Evolutionary conservation across 176 grass and related monocot genomes (phyloP), one percentile per base, ranked within the genome.

Genomic region (Chloris gayana): DNA sequence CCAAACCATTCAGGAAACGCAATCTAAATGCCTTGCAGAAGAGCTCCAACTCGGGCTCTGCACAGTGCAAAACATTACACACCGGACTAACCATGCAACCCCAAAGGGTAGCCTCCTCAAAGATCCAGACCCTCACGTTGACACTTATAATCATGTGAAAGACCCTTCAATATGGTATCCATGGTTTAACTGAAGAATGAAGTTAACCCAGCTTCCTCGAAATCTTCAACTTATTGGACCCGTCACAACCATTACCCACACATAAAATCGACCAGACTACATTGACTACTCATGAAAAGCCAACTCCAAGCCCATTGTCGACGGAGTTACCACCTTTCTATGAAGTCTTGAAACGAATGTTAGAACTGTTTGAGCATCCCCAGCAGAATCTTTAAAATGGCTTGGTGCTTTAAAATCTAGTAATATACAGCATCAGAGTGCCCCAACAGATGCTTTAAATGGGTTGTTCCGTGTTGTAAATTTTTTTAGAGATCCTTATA

Each of bases 1-100:
- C 78, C 88, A 89, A 73, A 89, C 68, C 11, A 73, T 73, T 78
- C 88, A 86, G 78, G 68, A 89, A 89, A 81, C 50, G 50, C 60
- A 25, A n/a, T 56, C 73, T 67, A 77, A 49, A 45, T 50, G 47
- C 73, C 59, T 78, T 77, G 78, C 83, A 61, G 66, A 86, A 22
- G 78, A 17, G 78, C n/a, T 51, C 15, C 21, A 22, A 68, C 67
- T 78, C 31, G 49, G 67, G 67, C 67, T 89, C 85, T 78, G n/a
- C n/a, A 89, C 83, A 73, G 73, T 82, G 73, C 83, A 66, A 89
- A 72, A 88, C 72, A 78, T 75, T 51, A 81, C 83, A 85, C 66
- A 45, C 37, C 75, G 64, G 34, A 78, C 61, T 86, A 82, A 77
- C 41, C 45, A 78, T 58, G 24, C 60, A 82, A 74, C 49, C 79